Base-by-base conservation (phyloP, 2,329 filamentous ascomycete genomes). In the Chaetomium strumarium region DNA sequence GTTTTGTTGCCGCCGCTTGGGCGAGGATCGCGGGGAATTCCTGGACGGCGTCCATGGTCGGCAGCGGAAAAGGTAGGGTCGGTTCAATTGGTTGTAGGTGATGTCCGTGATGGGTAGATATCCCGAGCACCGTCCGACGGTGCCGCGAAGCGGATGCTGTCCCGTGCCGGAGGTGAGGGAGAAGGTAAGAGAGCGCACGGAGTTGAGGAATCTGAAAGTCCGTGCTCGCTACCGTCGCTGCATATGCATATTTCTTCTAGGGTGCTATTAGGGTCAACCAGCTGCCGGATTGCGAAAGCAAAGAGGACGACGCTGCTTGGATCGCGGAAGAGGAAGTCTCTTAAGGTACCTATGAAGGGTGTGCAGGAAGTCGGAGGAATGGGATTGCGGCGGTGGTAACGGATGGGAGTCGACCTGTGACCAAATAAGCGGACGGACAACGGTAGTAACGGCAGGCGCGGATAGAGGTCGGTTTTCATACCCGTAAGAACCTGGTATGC, bases 1-100 rank as follows among this genome's bases (percentile, higher is more conserved):
- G 59, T 45, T 66, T 66, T 38, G 63, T 53, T 59, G 65, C 24
- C 40, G 50, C 30, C 51, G 57, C 53, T 38, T 53, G 46, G 60
- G 51, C 41, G 59, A 56, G 38, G 10, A 53, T 41, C 39, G 50
- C 46, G 14, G 53, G 55, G 30, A 52, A 53, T 34, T 52, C 53
- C 38, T 49, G 53, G 8, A 51, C 36, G 31, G 40, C 44, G 39
- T 47, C 47, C 47, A 55, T 49, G 33, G 48, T 29, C 42, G 33
- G 19, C 30, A 30, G 14, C n/a, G 17, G 19, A 12, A 17, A 37
- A 41, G 19, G 19, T 14, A 20, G 49, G 34, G 12, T 4, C 24
- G 13, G 13, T 3, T 2, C 5, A 24, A 33, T 19, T n/a, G 10
- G 13, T 8, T 36, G 7, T 24, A 36, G 14, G 39, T 31, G 20